These are phyloP conservation scores for Metschnikowia kofuensis DNA, from an alignment of 805 yeast species.

Conservation along the genomic window DNA sequence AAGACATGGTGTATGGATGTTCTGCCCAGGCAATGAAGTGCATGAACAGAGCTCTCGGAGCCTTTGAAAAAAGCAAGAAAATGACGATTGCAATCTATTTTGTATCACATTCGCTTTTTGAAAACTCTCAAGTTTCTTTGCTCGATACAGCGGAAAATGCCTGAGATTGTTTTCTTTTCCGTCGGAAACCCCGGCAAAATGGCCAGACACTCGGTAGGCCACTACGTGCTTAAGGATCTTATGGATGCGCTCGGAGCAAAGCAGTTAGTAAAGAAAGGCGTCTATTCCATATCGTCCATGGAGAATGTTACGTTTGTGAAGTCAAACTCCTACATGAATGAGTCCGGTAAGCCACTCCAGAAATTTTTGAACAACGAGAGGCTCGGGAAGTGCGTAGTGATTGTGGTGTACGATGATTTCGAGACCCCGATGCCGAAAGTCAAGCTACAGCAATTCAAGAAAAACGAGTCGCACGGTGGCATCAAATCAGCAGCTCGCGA, in stretches of 20 bases:
- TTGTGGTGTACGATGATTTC: slow-evolving; percentile 39
- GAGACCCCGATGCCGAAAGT: slow-evolving; percentile 32
- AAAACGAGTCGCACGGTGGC: slow-evolving; percentile 42
- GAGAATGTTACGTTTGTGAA: slow-evolving; percentile 29
- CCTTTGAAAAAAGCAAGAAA: too few relatives aligned
- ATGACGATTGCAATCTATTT: neutral
- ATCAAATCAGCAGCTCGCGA: slow-evolving; percentile 23
- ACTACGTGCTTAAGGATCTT: slow-evolving; percentile 27
- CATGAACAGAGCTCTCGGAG: too few relatives aligned
- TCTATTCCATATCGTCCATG: slow-evolving; percentile 26
- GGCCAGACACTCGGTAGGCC: slow-evolving; percentile 42
- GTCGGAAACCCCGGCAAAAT: slow-evolving; percentile 42
- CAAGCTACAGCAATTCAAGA: slow-evolving; percentile 27
- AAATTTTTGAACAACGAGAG: slow-evolving; percentile 23
- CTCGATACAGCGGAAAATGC: neutral
- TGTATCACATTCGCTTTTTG: neutral
- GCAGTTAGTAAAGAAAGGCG: slow-evolving; percentile 28
- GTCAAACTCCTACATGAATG: slow-evolving; percentile 41
- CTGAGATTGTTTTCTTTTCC: slow-evolving; percentile 22
- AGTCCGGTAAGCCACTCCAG: slow-evolving; percentile 30
- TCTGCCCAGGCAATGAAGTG: too few relatives aligned
- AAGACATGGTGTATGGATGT: slow-evolving; percentile 1
- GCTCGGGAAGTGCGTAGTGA: slow-evolving; percentile 17
- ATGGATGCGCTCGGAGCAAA: slow-evolving; percentile 26
- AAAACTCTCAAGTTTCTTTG: neutral